Base-by-base conservation (phyloP, 176 grass and related monocot genomes). In the Zoysia japonica region DNA sequence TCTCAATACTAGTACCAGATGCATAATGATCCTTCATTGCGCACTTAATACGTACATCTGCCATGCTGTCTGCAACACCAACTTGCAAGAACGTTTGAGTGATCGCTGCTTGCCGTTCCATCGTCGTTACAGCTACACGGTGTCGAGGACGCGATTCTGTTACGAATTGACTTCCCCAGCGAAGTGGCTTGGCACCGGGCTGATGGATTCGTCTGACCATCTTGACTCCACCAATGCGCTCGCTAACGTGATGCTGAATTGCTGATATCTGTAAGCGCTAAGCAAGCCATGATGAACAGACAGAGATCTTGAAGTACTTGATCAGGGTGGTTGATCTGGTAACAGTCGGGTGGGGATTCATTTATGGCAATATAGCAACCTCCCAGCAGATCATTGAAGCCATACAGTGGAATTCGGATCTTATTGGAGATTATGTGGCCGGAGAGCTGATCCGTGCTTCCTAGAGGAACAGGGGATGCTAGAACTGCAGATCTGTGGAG, bases 191-290 rank as follows among this genome's bases (percentile, higher is more conserved):
- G 59, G 28, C 49, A 71, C 17, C 42, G 36, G 48, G 47, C 77
- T 72, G 87, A 89, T 77, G 68, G 74, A 28, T 68, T 55, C 88
- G 47, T 74, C 64, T 79, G 57, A 86, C 83, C 75, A 70, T 54
- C 75, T 28, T 28, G 28, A 28, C 74, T 82, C 53, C 46, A 54
- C 46, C 69, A 84, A 79, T 70, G 55, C 69, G 7, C 43, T 67
- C 16, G 50, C 61, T 89, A 76, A 76, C 76, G 57, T 16, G 38
- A 77, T 77, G 43, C 46, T 55, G 46, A 69, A 28, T 28, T 28
- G 5, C 55, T 57, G 55, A 8, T 57, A 65, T 59, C 46, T 72
- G 35, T 47, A 16, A 75, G 38, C 15, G 11, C 19, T 62, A 68
- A 39, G 61, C 39, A 70, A 61, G n/a, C 77, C 78, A 77, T 41